phyloP scores from a whole-genome alignment of 306 rosid genomes.

The Astragalus membranaceus region DNA sequence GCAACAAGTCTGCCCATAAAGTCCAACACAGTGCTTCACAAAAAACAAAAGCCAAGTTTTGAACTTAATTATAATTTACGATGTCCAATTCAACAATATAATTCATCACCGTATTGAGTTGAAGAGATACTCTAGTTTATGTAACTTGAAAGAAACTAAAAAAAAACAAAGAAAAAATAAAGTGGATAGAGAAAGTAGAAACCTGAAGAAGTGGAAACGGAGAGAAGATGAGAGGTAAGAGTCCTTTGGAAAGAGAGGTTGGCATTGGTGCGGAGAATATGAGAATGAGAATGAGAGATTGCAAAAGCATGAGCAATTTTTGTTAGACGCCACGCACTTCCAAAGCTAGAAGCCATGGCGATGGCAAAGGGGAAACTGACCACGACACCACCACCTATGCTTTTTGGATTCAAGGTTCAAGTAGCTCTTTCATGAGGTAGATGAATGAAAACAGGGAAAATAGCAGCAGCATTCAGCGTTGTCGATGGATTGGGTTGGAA shows the following conservation, averaged over 20 bases:
- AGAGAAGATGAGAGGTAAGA: constrained; percentile 31
- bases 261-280: constrained; percentile 14
- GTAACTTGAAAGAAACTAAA: no score
- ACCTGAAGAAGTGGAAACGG: constrained; percentile 63
- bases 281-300: constrained; percentile 22
- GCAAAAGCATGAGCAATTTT: constrained; percentile 32
- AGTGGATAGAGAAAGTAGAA: not conserved
- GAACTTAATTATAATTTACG: constrained; percentile 1
- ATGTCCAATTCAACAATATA: not conserved
- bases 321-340: constrained; percentile 33
- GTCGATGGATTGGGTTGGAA: no score
- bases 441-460: no score
- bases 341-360: constrained; percentile 51
- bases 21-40: no score
- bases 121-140: no score
- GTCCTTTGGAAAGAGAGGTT: constrained; percentile 29
- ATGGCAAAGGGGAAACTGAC: constrained; percentile 8
- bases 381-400: no score
- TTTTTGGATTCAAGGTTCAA: no score
- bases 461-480: no score
- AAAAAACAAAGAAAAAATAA: not conserved
- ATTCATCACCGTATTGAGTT: not conserved
- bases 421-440: no score
- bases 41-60: constrained; percentile 1
- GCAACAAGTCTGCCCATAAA: no score